These are phyloP conservation scores for Aspergillus sp. DNA, from an alignment of 2,329 filamentous ascomycete genomes.

Conservation along the genomic window DNA sequence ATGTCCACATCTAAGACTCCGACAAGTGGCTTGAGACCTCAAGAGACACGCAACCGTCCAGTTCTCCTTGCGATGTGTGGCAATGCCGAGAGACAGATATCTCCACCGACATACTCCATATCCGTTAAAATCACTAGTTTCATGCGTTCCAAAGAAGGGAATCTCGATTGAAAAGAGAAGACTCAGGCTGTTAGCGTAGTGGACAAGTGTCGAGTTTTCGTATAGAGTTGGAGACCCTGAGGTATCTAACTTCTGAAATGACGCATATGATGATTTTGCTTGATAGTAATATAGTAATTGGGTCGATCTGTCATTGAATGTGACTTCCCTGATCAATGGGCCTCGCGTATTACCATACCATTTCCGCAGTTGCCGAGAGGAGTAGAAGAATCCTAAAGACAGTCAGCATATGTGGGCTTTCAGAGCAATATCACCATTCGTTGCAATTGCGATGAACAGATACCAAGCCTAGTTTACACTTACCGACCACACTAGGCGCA, in stretches of 20 bases:
- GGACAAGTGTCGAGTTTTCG: constrained; percentile 25
- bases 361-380: background rate
- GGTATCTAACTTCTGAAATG: constrained; percentile 32
- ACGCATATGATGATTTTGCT: constrained; percentile 34
- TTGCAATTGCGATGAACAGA: background rate
- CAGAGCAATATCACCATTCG: background rate
- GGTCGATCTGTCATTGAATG: constrained; percentile 36
- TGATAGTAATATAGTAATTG: constrained; percentile 39
- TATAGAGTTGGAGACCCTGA: constrained; percentile 18
- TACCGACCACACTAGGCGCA: constrained; percentile 20
- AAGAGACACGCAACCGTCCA: constrained; percentile 40
- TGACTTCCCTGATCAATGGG: constrained; percentile 28
- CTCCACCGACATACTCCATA: constrained; percentile 34
- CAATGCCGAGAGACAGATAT: constrained; percentile 42
- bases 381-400: background rate
- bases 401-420: background rate
- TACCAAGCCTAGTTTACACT: constrained; percentile 8
- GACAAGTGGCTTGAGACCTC: constrained; percentile 32
- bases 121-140: constrained; percentile 13
- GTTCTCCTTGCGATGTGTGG: constrained; percentile 32
- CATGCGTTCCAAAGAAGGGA: constrained; percentile 41
- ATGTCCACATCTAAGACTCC: constrained; percentile 32
- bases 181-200: constrained; percentile 23
- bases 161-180: constrained; percentile 39
- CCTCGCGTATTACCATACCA: constrained; percentile 11